Base-by-base conservation (phyloP, 352 stramenopile genomes). In the Pythium insidiosum region DNA sequence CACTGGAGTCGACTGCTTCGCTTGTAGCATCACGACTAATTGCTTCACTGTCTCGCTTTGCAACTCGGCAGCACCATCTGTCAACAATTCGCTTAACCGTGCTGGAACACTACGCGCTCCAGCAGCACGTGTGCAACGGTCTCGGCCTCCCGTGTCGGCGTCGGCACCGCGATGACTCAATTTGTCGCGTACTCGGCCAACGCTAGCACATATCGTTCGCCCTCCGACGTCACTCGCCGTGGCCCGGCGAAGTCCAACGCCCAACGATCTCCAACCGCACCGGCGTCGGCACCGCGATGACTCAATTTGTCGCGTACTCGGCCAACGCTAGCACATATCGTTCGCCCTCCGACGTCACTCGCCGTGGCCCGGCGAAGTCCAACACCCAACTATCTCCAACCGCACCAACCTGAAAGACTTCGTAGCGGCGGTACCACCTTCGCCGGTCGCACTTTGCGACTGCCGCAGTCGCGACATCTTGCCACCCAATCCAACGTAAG, bases 1-100 rank as follows among this genome's bases (percentile, higher is more conserved):
- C 37, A 43, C 37, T 24, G 37, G 37, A 6, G 37, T 43, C 13
- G 37, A 29, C 21, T 43, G 37, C 20, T 43, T 43, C 18, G 37
- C 18, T 29, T 43, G 37, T 9, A 43, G 21, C 37, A 43, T 28
- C 18, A 12, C 9, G 9, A 43, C 16, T 23, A 43, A 28, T 19
- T 43, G 18, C 9, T 19, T 9, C 16, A 43, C 37, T 11, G 20
- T 23, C 6, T 28, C n/a, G 10, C 37, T 16, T 6, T 28, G 16
- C 6, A 43, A 16, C 37, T 43, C 37, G 6, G 6, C 6, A 12
- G 37, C 37, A 19, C 37, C n/a, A 16, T 43, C 37, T 6, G 16
- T 43, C 18, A 43, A 10, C 37, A 23, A 19, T 16, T 43, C 37
- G 6, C 37, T 12, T 7, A 43, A 43, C 18, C 10, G 37, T 43